phyloP scores from a whole-genome alignment of 2,329 filamentous ascomycete species.

The Fonsecaea pedrosoi region DNA sequence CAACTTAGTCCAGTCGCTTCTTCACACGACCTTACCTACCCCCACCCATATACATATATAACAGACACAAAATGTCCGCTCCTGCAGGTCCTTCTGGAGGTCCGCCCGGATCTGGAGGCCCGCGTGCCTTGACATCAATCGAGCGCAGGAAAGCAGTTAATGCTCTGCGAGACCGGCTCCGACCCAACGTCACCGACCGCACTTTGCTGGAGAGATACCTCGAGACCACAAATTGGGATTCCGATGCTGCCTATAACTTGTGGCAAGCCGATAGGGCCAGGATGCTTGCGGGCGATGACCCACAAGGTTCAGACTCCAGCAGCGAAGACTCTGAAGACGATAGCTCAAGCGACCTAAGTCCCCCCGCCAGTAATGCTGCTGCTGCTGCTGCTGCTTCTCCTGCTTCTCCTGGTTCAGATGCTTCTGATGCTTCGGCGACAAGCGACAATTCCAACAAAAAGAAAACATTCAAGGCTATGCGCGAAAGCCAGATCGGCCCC shows the following conservation, averaged over 20 bases:
- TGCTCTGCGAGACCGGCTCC: neutral
- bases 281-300: neutral
- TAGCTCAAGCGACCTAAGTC: neutral
- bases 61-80: neutral
- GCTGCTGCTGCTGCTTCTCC: neutral
- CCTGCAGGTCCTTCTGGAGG: neutral
- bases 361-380: too few relatives aligned
- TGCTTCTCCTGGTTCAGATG: too few relatives aligned
- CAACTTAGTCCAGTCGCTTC: neutral
- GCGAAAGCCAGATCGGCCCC: neutral
- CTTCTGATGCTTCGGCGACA: too few relatives aligned
- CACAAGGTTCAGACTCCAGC: neutral
- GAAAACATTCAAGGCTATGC: neutral
- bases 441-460: too few relatives aligned
- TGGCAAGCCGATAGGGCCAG: neutral
- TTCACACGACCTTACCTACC: neutral
- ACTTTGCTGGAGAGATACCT: neutral
- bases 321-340: neutral
- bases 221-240: conserved; percentile 1
- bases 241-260: neutral
- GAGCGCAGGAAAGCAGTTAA: neutral
- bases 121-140: neutral
- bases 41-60: neutral
- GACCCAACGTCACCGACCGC: neutral
- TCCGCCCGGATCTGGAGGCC: neutral